Percentiles rank a stretch among this genome's conserved stretches.
Conservation (phyloP, 257 asterid genomes). For the Linderniella brevidens region DNA sequence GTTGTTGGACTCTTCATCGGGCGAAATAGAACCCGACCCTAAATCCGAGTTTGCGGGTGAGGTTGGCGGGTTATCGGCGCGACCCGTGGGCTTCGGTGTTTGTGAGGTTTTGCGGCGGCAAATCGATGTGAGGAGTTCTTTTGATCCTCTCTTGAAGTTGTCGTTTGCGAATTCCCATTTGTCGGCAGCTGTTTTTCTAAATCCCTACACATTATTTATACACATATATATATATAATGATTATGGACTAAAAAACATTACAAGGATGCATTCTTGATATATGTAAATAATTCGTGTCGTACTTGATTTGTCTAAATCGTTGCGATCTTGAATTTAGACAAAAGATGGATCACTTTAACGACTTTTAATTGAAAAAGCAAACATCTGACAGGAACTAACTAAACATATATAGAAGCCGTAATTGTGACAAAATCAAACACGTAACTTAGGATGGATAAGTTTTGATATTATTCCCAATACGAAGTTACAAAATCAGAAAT, state of each 20-base stretch:
- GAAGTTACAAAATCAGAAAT: too few relatives aligned
- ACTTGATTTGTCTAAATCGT: too few relatives aligned
- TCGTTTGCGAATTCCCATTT: constrained; percentile 94
- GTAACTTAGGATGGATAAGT: too few relatives aligned
- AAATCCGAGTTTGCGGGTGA: constrained; percentile 37
- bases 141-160: constrained; percentile 47
- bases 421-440: too few relatives aligned
- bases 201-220: constrained; percentile 31
- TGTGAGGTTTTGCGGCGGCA: constrained; percentile 53
- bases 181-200: constrained; percentile 61
- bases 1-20: constrained; percentile 32
- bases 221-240: not conserved
- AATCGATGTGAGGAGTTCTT: constrained; percentile 45
- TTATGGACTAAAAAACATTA: not conserved
- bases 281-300: not conserved
- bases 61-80: constrained; percentile 9
- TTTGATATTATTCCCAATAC: too few relatives aligned
- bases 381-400: too few relatives aligned
- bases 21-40: constrained; percentile 46
- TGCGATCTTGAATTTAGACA: too few relatives aligned
- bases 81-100: constrained; percentile 16
- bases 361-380: too few relatives aligned
- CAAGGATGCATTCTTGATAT: not conserved
- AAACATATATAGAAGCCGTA: too few relatives aligned
- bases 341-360: too few relatives aligned